Percentiles rank a stretch among this genome's conserved stretches.
These are phyloP conservation scores for Talaromyces islandicus DNA, from an alignment of 2,329 filamentous ascomycete species.

Conservation along the genomic window DNA sequence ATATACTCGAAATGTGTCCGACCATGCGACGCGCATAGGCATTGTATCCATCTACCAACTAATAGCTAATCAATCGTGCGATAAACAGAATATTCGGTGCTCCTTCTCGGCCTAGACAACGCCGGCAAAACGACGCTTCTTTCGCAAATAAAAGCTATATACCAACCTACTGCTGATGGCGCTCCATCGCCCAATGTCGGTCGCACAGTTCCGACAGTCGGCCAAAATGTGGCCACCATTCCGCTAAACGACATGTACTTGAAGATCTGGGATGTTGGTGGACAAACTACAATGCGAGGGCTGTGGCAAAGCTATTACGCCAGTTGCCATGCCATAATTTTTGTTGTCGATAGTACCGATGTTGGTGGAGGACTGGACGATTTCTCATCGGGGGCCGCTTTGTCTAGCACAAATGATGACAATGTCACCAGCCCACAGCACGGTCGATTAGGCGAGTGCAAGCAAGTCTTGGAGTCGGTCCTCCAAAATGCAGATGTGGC, in stretches of 20 bases:
- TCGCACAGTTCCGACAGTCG: slow-evolving; percentile 92
- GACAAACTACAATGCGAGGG: slow-evolving; percentile 79
- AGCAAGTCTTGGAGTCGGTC: slow-evolving; percentile 82
- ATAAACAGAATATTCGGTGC: slow-evolving; percentile 80
- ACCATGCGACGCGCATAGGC: background rate
- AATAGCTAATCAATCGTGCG: background rate
- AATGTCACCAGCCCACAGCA: slow-evolving; percentile 24
- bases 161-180: slow-evolving; percentile 42
- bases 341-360: slow-evolving; percentile 93
- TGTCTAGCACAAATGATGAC: slow-evolving; percentile 1
- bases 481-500: slow-evolving; percentile 81
- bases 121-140: slow-evolving; percentile 98
- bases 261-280: slow-evolving; percentile 97
- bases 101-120: slow-evolving; percentile 95
- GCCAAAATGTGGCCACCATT: slow-evolving; percentile 92
- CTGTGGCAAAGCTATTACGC: slow-evolving; percentile 96
- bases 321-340: slow-evolving; percentile 92
- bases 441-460: slow-evolving; percentile 74
- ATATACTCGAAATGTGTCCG: background rate
- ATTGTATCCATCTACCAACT: background rate
- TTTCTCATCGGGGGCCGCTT: slow-evolving; percentile 19
- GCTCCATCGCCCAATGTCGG: slow-evolving; percentile 52
- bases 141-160: slow-evolving; percentile 89
- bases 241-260: slow-evolving; percentile 90
- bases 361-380: slow-evolving; percentile 72